Evolutionary conservation across 768 basidiomycete genomes (phyloP), one percentile per base, ranked within the genome.

Genomic region (Daedaleopsis sinensis): DNA sequence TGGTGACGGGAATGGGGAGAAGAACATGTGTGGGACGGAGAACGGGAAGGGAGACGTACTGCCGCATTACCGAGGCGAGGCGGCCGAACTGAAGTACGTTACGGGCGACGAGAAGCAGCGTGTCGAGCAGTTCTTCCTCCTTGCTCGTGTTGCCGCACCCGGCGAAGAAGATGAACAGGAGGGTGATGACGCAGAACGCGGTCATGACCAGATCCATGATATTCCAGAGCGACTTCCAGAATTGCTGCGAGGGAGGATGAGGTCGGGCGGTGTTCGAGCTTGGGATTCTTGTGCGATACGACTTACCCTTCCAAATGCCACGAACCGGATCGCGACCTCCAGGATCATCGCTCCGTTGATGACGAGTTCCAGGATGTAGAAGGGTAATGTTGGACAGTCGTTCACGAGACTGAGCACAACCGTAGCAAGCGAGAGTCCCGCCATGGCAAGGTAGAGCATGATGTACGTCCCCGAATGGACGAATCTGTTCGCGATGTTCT

Each of bases 171-270:
- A 98, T 85, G 19, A 98, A 86, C 36, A 96, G 80, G 50, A 99
- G 77, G 7, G 97, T 99, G 59, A 98, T 72, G 5, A 86, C 89
- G 71, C 96, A 98, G 77, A 99, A 93, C 32, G 84, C 65, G 2
- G 97, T 98, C 47, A 99, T 81, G 52, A 91, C 83, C 16, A 97
- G 82, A 72, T 98, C 96, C 68, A 96, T 80, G 36, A 93, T 78
- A 72, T 98, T 98, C 77, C 93, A 94, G 12, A 88, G 87, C n/a
- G 93, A 92, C 72, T 85, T 91, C 93, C 93, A 96, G 79, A 97
- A 97, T 93, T 94, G 91, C 94, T 96, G 71, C 43, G 18, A 49
- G 55, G 59, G 55, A 50, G 61, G 44, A 54, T 49, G 15, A 54
- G 38, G 18, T 27, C 24, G 35, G 38, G 39, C 21, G 15, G 38